Evolutionary conservation across 2,329 filamentous ascomycete species (phyloP), one percentile per base, ranked within the genome.

Genomic region (Stromatinia cepivora): DNA sequence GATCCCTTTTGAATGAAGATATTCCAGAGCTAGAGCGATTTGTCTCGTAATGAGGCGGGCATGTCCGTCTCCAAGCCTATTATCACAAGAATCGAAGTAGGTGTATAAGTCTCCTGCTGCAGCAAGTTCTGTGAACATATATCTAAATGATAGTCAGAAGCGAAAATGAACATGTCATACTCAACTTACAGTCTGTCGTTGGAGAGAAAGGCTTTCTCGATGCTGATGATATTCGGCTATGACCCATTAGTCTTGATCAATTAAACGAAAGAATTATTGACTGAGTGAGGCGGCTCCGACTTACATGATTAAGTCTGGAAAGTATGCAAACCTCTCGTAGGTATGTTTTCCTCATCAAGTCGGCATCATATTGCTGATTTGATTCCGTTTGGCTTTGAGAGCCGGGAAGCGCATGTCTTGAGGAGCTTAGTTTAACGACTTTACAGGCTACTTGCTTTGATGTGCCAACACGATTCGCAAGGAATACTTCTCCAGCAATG

Each of bases 371-470:
- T 45, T 46, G 48, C 7, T 36, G 28, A 31, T 17, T 5, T 64
- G 6, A 56, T 46, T 22, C 46, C 31, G 10, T 54, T 34, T 28
- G 42, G 31, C 2, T 45, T 46, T n/a, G 9, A 46, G 52, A 31
- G 7, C 39, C 31, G 11, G 50, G 15, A 10, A 25, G 17, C 17
- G 64, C 59, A 8, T 67, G 17, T 25, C 58, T 67, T 25, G 67
- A 63, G 22, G 63, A 25, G 5, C 81, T 80, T 2, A 90, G 75
- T 66, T 86, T 81, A 65, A 91, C 81, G 11, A 92, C 79, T 74
- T 93, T 92, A 81, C 90, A 93, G 15, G 89, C 89, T 28, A 92
- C 72, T 74, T 92, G 90, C 68, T 82, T 83, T 50, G 83, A 81
- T 0, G 84, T 86, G 9, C 77, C 77, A 34, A 80, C 77, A 22